A percentile compares a stretch with the other conserved stretches of the same genome.
These are phyloP conservation scores for Colletotrichum gigasporum DNA, from an alignment of 2,329 filamentous ascomycete genomes.

Conservation along the genomic window DNA sequence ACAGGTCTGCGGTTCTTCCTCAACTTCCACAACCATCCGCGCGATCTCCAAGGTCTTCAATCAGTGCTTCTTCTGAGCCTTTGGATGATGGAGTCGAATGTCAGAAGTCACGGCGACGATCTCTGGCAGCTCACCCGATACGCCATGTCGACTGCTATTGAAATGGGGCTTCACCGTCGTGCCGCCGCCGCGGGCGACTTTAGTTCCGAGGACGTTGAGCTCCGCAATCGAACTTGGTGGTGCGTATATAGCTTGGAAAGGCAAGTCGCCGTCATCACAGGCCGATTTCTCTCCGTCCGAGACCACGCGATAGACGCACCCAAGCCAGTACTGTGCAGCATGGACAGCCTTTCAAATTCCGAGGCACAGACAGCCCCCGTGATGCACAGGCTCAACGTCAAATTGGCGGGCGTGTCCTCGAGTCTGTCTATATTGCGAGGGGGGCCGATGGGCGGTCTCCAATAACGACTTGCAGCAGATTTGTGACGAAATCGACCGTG, in stretches of 20 bases:
- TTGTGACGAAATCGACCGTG: slow-evolving; percentile 31
- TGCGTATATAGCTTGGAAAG: slow-evolving; percentile 36
- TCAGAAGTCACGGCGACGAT: slow-evolving; percentile 32
- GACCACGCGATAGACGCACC: slow-evolving; percentile 37
- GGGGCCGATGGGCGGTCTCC: slow-evolving; percentile 34
- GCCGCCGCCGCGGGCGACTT: slow-evolving; percentile 32
- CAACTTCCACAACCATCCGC: slow-evolving; percentile 31
- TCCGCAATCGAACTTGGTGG: slow-evolving; percentile 37
- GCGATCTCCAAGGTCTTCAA: slow-evolving; percentile 35
- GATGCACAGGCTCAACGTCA: slow-evolving; percentile 30
- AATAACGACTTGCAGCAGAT: slow-evolving; percentile 36
- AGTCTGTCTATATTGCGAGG: slow-evolving; percentile 37
- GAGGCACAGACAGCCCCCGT: slow-evolving; percentile 27
- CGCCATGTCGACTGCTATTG: slow-evolving; percentile 38
- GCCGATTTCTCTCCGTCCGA: slow-evolving; percentile 35
- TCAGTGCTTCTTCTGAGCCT: slow-evolving; percentile 35
- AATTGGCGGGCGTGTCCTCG: slow-evolving; percentile 36
- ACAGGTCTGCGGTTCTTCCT: slow-evolving; percentile 35
- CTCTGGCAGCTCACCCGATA: slow-evolving; percentile 39
- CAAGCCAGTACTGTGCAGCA: slow-evolving; percentile 10
- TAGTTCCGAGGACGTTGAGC: slow-evolving; percentile 34
- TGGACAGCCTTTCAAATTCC: slow-evolving; percentile 27
- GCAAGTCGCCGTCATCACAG: slow-evolving; percentile 36
- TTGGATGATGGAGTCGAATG: slow-evolving; percentile 37
- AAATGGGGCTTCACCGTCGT: slow-evolving; percentile 37